Percentiles rank a stretch among this genome's conserved stretches.
phyloP scores from a whole-genome alignment of 768 basidiomycete genomes.

The Lanmaoa pseudosensibilis region DNA sequence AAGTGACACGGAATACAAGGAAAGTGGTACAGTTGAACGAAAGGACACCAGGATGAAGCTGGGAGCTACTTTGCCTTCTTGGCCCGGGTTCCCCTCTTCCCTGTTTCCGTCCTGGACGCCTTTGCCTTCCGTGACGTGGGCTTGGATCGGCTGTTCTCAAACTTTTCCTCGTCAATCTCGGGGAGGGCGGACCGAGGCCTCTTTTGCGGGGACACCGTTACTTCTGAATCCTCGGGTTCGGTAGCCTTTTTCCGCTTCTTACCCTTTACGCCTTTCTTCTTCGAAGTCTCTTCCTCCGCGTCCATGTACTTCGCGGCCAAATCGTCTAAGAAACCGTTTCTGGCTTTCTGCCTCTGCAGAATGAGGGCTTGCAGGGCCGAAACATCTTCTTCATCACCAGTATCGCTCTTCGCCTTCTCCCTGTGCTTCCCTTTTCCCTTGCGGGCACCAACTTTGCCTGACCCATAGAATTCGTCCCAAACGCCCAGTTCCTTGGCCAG shows the following conservation, averaged over 20 bases:
- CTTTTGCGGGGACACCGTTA: slow-evolving; percentile 48
- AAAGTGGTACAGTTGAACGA: slow-evolving; percentile 1
- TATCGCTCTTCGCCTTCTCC: slow-evolving; percentile 30
- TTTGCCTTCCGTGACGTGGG: slow-evolving; percentile 52
- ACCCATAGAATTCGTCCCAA: slow-evolving; percentile 92
- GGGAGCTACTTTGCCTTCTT: slow-evolving; percentile 37
- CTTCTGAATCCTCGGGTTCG: slow-evolving; percentile 36
- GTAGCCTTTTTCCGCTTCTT: slow-evolving; percentile 53
- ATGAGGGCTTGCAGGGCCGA: slow-evolving; percentile 81
- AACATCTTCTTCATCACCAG: slow-evolving; percentile 56
- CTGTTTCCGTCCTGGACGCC: slow-evolving; percentile 23
- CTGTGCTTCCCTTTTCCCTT: slow-evolving; percentile 57
- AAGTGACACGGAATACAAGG: background rate
- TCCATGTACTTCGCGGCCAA: slow-evolving; percentile 74
- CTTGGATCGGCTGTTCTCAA: slow-evolving; percentile 57
- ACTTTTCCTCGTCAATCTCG: slow-evolving; percentile 68
- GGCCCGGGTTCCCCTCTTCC: slow-evolving; percentile 31
- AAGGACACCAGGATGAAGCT: background rate
- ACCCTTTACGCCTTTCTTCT: slow-evolving; percentile 44
- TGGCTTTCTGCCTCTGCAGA: slow-evolving; percentile 68
- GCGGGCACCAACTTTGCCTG: slow-evolving; percentile 62
- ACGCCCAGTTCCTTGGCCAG: slow-evolving; percentile 86
- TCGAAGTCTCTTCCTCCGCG: slow-evolving; percentile 31
- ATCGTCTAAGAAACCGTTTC: slow-evolving; percentile 70
- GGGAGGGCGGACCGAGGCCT: slow-evolving; percentile 45